These are phyloP conservation scores for Cryptococcus hybrid DNA, from an alignment of 1,284 basidiomycete genomes.

Conservation along the genomic window DNA sequence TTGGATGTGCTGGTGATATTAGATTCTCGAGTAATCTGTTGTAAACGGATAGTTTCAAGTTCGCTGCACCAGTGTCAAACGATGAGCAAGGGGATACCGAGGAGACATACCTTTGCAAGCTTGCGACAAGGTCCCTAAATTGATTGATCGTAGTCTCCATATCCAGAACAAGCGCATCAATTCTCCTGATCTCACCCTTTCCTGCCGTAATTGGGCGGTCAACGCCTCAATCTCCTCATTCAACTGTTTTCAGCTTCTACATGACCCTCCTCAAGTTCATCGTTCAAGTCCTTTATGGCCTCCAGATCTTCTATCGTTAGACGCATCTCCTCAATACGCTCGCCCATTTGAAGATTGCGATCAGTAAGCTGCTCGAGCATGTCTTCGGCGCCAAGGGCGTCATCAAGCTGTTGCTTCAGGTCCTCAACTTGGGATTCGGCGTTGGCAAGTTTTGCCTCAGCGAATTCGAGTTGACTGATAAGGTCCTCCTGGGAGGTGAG, in stretches of 20 bases:
- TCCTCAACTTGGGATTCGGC: slow-evolving; percentile 90
- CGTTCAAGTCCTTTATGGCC: slow-evolving; percentile 90
- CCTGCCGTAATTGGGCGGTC: slow-evolving; percentile 67
- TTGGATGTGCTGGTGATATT: slow-evolving; percentile 71
- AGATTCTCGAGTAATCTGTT: slow-evolving; percentile 77
- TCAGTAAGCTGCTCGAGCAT: slow-evolving; percentile 95
- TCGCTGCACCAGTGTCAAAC: slow-evolving; percentile 57
- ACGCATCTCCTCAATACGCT: slow-evolving; percentile 97
- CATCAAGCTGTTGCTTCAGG: slow-evolving; percentile 90
- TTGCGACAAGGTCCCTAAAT: slow-evolving; percentile 84
- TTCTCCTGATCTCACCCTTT: slow-evolving; percentile 60
- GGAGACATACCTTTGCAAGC: slow-evolving; percentile 67
- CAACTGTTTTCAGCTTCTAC: slow-evolving; percentile 85
- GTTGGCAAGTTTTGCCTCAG: slow-evolving; percentile 73
- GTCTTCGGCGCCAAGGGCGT: slow-evolving; percentile 92
- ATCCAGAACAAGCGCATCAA: slow-evolving; percentile 76
- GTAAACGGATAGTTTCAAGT: slow-evolving; percentile 72
- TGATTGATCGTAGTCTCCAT: slow-evolving; percentile 82
- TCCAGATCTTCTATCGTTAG: slow-evolving; percentile 95
- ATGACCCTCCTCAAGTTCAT: slow-evolving; percentile 97
- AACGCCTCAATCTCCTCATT: slow-evolving; percentile 85
- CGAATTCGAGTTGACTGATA: slow-evolving; percentile 66
- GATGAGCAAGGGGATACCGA: neutral
- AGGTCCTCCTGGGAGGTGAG: slow-evolving; percentile 54
- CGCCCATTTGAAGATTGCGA: slow-evolving; percentile 83